phyloP scores from a whole-genome alignment of 2,329 filamentous ascomycete species.

The Harringtonia aguacate region DNA sequence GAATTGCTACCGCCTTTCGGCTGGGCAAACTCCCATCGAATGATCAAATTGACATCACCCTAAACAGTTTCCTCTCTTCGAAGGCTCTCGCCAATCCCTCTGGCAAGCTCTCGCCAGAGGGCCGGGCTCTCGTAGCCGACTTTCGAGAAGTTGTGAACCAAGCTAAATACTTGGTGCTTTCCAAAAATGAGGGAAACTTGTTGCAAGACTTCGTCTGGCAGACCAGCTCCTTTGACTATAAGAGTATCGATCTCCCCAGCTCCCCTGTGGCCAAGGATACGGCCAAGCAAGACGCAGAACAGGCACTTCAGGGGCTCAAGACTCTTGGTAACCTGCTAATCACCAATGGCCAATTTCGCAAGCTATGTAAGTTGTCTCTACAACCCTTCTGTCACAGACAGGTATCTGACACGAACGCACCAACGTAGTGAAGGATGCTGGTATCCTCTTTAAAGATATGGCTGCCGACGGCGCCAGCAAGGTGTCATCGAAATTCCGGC shows the following conservation, averaged over 20 bases:
- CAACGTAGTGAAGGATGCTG: conserved; percentile 59
- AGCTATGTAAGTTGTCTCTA: conserved; percentile 51
- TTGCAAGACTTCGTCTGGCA: conserved; percentile 97
- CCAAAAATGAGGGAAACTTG: conserved; percentile 91
- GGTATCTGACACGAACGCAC: conserved; percentile 7
- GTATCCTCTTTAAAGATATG: conserved; percentile 76
- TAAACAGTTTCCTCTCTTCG: conserved; percentile 77
- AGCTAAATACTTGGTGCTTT: conserved; percentile 73
- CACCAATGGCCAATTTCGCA: conserved; percentile 93
- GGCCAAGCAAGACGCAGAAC: conserved; percentile 71
- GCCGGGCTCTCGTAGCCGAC: conserved; percentile 67
- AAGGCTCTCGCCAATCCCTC: conserved; percentile 60
- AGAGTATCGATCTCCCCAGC: conserved; percentile 49
- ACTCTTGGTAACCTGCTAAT: conserved; percentile 83
- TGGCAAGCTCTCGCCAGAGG: conserved; percentile 69
- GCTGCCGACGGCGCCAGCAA: conserved; percentile 80
- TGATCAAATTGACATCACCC: conserved; percentile 86
- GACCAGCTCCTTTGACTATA: conserved; percentile 62
- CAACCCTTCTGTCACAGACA: background rate
- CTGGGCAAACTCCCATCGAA: conserved; percentile 90
- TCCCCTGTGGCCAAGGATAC: conserved; percentile 64
- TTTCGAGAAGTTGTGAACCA: conserved; percentile 70
- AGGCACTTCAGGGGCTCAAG: conserved; percentile 74
- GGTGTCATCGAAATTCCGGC: conserved; percentile 64
- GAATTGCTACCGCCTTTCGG: conserved; percentile 77